Evolutionary conservation across 371 early-diverging fungal species (phyloP), one percentile per base, ranked within the genome.

Genomic region (Syncephalastrum racemosum): DNA sequence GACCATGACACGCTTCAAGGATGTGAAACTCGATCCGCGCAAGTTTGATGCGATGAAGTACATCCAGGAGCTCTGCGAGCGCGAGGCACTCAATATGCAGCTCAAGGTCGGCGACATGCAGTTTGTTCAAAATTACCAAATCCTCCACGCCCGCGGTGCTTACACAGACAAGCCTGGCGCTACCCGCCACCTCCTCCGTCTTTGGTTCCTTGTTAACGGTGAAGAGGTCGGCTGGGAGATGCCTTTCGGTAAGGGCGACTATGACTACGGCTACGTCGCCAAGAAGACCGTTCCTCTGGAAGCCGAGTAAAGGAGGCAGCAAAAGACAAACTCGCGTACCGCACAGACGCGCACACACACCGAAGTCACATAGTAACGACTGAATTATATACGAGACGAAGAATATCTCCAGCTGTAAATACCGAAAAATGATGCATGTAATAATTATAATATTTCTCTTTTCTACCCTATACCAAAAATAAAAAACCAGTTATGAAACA

Each of bases 81-180:
- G 58, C 4, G 74, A 77, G 50, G 62, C 74, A 8, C 56, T 77
- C n/a, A 67, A 69, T 45, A 77, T 77, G 77, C 58, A 60, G 22
- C 52, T 77, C 0, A 46, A 73, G 52, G 61, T 67, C 1, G 77
- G 77, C 19, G 77, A 77, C 51, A 73, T 77, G 10, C 77, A 77
- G 40, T 65, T 68, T 22, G 74, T 77, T 0, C 68, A 73, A 19
- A 77, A 77, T 36, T 67, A 77, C 53, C 68, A 71, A n/a, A 67
- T 73, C 14, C 48, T 77, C 39, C 77, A 77, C 55, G 77, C 74
- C 15, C 71, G 77, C 25, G 68, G 64, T 4, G 74, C 71, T 13
- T 77, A 73, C 54, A 54, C 48, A 0, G 74, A 73, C 50, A 52
- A 31, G 18, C 70, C 66, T 7, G 74, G 58, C 2, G 19, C 60